A percentile compares a stretch with the other conserved stretches of the same genome.
Evolutionary conservation across 2,329 filamentous ascomycete genomes (phyloP).

Genomic region (Arachnomyces sp.): DNA sequence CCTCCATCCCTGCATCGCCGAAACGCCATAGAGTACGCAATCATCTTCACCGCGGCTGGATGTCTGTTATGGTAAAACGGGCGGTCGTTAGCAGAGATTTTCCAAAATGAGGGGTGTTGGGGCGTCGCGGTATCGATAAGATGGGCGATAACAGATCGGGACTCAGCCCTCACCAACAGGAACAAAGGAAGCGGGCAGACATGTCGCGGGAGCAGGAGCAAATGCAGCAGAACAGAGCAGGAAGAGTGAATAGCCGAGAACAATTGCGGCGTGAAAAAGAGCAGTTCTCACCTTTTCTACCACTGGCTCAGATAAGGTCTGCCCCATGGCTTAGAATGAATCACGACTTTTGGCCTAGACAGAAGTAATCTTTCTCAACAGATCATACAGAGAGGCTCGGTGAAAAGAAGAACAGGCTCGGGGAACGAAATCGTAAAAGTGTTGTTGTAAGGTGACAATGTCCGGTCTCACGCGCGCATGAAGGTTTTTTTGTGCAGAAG

Average conservation of each 20-base stretch:
- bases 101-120: conserved; percentile 8
- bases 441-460: conserved; percentile 12
- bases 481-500: conserved; percentile 9
- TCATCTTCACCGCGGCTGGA: conserved; percentile 90
- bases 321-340: conserved; percentile 63
- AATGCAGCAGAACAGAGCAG: conserved; percentile 10
- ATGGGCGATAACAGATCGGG: too few relatives aligned
- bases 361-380: neutral
- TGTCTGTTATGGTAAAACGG: conserved; percentile 46
- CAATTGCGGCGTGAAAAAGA: conserved; percentile 4
- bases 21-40: conserved; percentile 83
- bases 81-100: too few relatives aligned
- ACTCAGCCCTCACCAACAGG: too few relatives aligned
- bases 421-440: conserved; percentile 13
- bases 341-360: conserved; percentile 21
- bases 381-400: neutral
- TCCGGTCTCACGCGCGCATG: conserved; percentile 15
- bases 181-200: too few relatives aligned
- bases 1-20: conserved; percentile 99
- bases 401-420: conserved; percentile 5
- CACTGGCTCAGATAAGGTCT: conserved; percentile 97
- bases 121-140: too few relatives aligned
- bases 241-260: conserved; percentile 17
- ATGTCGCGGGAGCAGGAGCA: too few relatives aligned
- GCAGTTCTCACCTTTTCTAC: conserved; percentile 80